phyloP scores from a whole-genome alignment of 306 rosid genomes.

The Trichosanthes truncata region DNA sequence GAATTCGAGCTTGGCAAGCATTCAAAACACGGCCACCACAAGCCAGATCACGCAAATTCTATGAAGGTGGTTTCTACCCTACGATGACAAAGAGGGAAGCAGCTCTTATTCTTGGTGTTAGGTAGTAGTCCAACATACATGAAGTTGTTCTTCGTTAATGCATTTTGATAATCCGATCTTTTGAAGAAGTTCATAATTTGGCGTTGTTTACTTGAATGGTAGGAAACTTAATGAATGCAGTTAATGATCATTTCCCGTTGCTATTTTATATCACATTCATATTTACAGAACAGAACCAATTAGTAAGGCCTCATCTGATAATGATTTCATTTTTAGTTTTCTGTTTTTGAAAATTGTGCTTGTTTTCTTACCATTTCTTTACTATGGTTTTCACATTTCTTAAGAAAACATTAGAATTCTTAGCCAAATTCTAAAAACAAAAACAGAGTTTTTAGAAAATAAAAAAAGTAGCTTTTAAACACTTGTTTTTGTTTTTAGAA shows the following conservation, averaged over 20 bases:
- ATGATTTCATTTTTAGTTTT: too few relatives aligned
- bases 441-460: too few relatives aligned
- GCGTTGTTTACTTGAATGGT: neutral
- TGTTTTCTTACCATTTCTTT: too few relatives aligned
- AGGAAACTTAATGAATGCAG: neutral
- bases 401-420: too few relatives aligned
- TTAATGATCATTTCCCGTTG: neutral
- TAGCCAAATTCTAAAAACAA: too few relatives aligned
- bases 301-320: too few relatives aligned
- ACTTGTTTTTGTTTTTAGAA: too few relatives aligned
- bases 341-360: too few relatives aligned
- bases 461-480: too few relatives aligned
- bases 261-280: neutral
- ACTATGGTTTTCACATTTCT: too few relatives aligned
- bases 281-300: neutral
- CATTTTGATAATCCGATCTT: neutral
- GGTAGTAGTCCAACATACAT: conserved; percentile 23
- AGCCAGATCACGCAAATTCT: conserved; percentile 44
- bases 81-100: conserved; percentile 68
- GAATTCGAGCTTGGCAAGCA: conserved; percentile 67
- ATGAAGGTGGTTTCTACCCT: conserved; percentile 64
- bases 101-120: conserved; percentile 63
- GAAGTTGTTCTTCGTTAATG: neutral
- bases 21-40: conserved; percentile 45
- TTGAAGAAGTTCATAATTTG: neutral